Percentiles rank a stretch among this genome's conserved stretches.
Evolutionary conservation across 306 rosid species (phyloP).

Genomic region (Begonia peltatifolia): DNA sequence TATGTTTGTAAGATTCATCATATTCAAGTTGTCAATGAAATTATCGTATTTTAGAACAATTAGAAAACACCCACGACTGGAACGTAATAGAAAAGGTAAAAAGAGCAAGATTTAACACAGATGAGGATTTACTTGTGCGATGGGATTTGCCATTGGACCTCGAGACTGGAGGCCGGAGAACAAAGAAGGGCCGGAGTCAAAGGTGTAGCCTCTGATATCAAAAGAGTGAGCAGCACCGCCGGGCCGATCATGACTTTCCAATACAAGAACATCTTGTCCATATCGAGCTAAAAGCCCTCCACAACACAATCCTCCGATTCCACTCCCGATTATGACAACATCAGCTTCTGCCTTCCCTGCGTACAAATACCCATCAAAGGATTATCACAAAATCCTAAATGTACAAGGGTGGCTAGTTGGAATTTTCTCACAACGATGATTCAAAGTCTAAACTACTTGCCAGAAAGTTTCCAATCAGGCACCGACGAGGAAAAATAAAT

Average conservation of each 20-base stretch:
- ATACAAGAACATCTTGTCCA: slow-evolving; percentile 53
- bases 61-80: no score
- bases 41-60: no score
- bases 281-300: slow-evolving; percentile 76
- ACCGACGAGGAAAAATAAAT: no score
- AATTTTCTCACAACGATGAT: no score
- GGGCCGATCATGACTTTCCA: slow-evolving; percentile 74
- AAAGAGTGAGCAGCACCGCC: slow-evolving; percentile 95
- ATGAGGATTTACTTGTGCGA: slow-evolving; percentile 39
- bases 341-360: slow-evolving; percentile 55
- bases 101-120: no score
- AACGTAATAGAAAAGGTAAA: no score
- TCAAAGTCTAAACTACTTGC: no score
- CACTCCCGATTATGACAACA: slow-evolving; percentile 78
- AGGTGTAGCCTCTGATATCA: slow-evolving; percentile 52
- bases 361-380: not conserved
- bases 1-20: no score
- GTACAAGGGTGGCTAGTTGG: no score
- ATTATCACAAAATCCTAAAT: no score
- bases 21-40: no score
- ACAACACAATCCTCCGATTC: slow-evolving; percentile 74
- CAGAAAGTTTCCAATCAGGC: no score
- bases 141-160: slow-evolving; percentile 92
- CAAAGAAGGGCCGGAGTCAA: slow-evolving; percentile 86
- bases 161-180: slow-evolving; percentile 85